These are phyloP conservation scores for Lecanicillium sp. DNA, from an alignment of 2,329 filamentous ascomycete genomes.

Conservation along the genomic window DNA sequence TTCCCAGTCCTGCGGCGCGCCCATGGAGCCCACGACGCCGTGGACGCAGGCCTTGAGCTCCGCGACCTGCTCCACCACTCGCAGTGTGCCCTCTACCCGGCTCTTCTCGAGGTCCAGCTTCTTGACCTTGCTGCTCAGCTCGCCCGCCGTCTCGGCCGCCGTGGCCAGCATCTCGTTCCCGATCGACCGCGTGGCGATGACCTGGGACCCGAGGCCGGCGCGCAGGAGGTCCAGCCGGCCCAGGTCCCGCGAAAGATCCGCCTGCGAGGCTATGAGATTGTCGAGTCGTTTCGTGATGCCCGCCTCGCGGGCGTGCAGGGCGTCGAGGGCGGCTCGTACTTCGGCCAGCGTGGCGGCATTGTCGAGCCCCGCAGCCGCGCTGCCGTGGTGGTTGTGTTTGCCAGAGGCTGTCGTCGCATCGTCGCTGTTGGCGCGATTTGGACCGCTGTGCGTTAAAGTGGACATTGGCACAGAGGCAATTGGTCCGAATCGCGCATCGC, in stretches of 20 bases:
- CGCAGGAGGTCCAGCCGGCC: slow-evolving; percentile 83
- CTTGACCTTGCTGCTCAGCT: slow-evolving; percentile 82
- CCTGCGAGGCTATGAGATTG: slow-evolving; percentile 72
- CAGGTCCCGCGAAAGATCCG: slow-evolving; percentile 80
- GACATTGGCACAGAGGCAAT: slow-evolving; percentile 40
- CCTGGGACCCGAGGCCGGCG: slow-evolving; percentile 81
- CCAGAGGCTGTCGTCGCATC: slow-evolving; percentile 22
- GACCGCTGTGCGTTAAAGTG: slow-evolving; percentile 39
- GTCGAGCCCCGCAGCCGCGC: slow-evolving; percentile 42
- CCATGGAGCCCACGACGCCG: slow-evolving; percentile 93
- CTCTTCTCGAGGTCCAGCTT: slow-evolving; percentile 85
- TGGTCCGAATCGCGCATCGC: slow-evolving; percentile 38
- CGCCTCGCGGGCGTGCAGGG: slow-evolving; percentile 71
- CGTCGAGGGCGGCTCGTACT: slow-evolving; percentile 68
- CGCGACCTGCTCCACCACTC: slow-evolving; percentile 90
- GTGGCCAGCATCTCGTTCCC: slow-evolving; percentile 86
- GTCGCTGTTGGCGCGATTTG: slow-evolving; percentile 27
- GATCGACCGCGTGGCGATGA: slow-evolving; percentile 73
- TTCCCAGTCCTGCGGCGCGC: slow-evolving; percentile 97
- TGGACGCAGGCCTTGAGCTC: slow-evolving; percentile 96
- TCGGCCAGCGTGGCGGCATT: slow-evolving; percentile 70
- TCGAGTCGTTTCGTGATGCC: slow-evolving; percentile 69
- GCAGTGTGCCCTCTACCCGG: slow-evolving; percentile 81
- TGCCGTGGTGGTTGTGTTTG: slow-evolving; percentile 16
- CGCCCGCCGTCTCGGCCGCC: slow-evolving; percentile 76